Base-by-base conservation (phyloP, 192 early-diverging fungal genomes). In the Obelidium mucronatum region DNA sequence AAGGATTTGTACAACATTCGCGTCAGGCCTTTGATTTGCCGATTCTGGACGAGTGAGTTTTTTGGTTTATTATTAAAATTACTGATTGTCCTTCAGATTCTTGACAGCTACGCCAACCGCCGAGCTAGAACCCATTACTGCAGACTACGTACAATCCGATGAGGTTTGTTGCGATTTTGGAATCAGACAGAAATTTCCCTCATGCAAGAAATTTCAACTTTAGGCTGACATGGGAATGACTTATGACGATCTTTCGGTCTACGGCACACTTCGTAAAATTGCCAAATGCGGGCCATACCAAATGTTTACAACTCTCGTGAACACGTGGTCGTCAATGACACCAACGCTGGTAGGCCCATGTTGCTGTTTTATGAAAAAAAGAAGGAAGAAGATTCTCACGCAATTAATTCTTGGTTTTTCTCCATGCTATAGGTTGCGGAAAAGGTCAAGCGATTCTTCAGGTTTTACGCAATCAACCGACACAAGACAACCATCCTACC, bases 401-500 rank as follows among this genome's bases (percentile, higher is more conserved):
- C n/a, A n/a, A 30, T 62, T 34, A 77, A 19, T 8, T 31, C 31
- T 51, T 56, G 63, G 11, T 51, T 40, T 34, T 30, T 19, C 74
- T 31, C 34, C 30, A 48, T 35, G 59, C 81, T 51, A 28, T 67
- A 94, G 90, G 87, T 99, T 74, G 97, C 95, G 0, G 84, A 78
- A 13, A 98, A 98, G 71, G 97, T 99, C 56, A 98, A 98, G 83
- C 82, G 86, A 15, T 98, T 99, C 82, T 99, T 97, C 81, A 95
- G 92, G 72, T 99, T 89, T 81, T 97, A 98, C 76, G 88, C 96
- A 5, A 96, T 99, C 67, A 99, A 99, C 87, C 90, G 98, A 42
- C 98, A 99, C 86, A 99, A 99, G 85, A 95, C 97, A 87, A 99
- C 98, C 6, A 94, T 97, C 0, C 75, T 99, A 6, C 98, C 98